Conservation (phyloP, 2,329 filamentous ascomycete species). For the Coniochaeta hoffmannii region DNA sequence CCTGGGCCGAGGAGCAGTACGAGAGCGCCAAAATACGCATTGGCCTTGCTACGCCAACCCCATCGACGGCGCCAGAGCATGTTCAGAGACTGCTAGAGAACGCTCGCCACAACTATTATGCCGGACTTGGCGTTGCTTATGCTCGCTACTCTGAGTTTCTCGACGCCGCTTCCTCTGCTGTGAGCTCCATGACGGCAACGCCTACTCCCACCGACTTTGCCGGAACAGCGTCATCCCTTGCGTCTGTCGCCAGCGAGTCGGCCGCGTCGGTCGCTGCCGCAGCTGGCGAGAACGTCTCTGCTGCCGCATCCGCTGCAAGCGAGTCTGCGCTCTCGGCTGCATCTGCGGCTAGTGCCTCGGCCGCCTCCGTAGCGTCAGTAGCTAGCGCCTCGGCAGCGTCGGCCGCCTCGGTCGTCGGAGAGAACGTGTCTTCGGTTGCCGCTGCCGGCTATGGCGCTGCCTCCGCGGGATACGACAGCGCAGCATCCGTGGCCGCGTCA, state of each 20-base stretch:
- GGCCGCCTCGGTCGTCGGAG: constrained; percentile 28
- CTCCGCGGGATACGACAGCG: constrained; percentile 42
- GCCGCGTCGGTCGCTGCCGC: constrained; percentile 36
- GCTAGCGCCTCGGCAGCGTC: constrained; percentile 35
- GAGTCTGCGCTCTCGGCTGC: constrained; percentile 28
- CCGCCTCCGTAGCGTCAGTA: constrained; percentile 26
- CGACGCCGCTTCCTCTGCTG: constrained; percentile 60
- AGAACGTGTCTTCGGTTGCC: constrained; percentile 15
- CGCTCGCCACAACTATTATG: constrained; percentile 64
- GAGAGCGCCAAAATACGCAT: constrained; percentile 59
- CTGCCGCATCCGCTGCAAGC: neutral
- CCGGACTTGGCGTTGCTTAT: constrained; percentile 70
- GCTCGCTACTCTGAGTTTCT: constrained; percentile 72
- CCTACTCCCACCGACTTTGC: constrained; percentile 51
- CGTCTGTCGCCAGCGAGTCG: constrained; percentile 40
- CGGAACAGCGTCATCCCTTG: constrained; percentile 36
- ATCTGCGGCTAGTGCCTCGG: constrained; percentile 42
- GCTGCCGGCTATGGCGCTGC: constrained; percentile 15
- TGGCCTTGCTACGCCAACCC: constrained; percentile 54
- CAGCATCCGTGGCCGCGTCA: constrained; percentile 24
- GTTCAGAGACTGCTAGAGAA: constrained; percentile 53
- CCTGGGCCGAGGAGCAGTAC: constrained; percentile 64
- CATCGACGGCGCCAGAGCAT: constrained; percentile 33
- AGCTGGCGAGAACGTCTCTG: constrained; percentile 30
- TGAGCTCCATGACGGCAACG: constrained; percentile 52